Evolutionary conservation across 805 yeast species (phyloP), one percentile per base, ranked within the genome.

Genomic region (Starmerella roubikii): DNA sequence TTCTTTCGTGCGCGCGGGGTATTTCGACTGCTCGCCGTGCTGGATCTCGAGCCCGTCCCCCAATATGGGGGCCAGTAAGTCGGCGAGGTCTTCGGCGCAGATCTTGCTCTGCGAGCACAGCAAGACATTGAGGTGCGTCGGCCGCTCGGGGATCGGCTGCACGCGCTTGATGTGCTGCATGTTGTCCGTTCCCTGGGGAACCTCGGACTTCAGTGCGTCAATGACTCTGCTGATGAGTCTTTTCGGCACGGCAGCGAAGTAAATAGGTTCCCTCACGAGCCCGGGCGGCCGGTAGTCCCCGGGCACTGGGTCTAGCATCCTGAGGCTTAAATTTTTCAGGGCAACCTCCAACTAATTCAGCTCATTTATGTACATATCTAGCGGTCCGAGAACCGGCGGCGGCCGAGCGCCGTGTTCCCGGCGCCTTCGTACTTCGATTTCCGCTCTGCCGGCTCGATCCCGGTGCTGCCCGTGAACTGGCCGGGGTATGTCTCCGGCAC

Each of bases 1-100:
- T n/a, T 77, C 84, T 48, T 77, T 80, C 3, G 83, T 74, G 4
- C 69, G 64, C 0, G 96, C 93, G n/a, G 71, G 68, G 40, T 65
- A 65, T 20, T 51, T 51, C 0, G 96, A 91, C 1, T 82, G 71
- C 3, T 58, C 41, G 2, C 53, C 20, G 46, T 30, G 9, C 21
- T 7, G n/a, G 4, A 51, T 32, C 20, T 32, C 41, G 18, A 32
- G 27, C 4, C 19, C 45, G 3, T 7, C 33, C 10, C 39, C 39
- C 7, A 39, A 31, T 2, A 34, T 13, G 9, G 25, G 23, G 11
- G 80, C 70, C 2, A 59, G 41, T 2, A 52, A 16, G 46, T 29
- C 12, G 4, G 18, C 20, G 10, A 49, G 38, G 10, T 33, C 41
- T 3, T 29, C 39, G 20, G 23, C 35, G 18, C 38, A 19, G 9